Evolutionary conservation across 1,139 yeast genomes (phyloP).

Genomic region (Yamadazyma jaroonii): DNA sequence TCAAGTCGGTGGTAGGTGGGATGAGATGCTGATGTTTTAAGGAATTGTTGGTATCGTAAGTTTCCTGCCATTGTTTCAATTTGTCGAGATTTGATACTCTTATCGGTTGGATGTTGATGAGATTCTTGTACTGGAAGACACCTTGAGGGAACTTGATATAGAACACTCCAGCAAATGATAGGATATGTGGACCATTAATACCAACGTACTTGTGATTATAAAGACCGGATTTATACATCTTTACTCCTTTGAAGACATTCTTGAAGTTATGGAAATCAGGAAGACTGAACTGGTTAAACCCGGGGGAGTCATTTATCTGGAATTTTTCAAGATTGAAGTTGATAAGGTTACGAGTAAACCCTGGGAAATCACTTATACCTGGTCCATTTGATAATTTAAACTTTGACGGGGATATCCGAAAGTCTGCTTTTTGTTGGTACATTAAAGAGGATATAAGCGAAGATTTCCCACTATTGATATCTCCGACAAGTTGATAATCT

Average conservation of each 20-base stretch:
- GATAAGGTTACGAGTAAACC: constrained; percentile 42
- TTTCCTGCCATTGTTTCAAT: constrained; percentile 4
- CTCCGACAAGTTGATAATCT: constrained; percentile 59
- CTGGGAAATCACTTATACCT: constrained; percentile 52
- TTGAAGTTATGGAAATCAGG: constrained; percentile 29
- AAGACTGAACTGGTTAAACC: constrained; percentile 32
- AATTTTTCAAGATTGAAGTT: constrained; percentile 6
- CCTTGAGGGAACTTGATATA: constrained; percentile 37
- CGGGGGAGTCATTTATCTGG: constrained; percentile 55
- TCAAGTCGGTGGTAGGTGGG: constrained; percentile 20
- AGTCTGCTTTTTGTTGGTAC: constrained; percentile 8
- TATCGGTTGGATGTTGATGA: constrained; percentile 28
- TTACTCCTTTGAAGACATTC: constrained; percentile 17
- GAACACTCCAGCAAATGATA: constrained; percentile 61
- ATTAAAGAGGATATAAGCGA: constrained; percentile 41
- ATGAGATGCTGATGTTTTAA: constrained; percentile 8
- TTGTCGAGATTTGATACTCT: constrained; percentile 27
- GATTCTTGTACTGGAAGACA: constrained; percentile 42
- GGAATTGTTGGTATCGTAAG: constrained; percentile 5
- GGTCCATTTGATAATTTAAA: constrained; percentile 30
- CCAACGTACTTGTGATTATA: constrained; percentile 38
- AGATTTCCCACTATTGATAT: constrained; percentile 77
- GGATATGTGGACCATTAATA: constrained; percentile 41
- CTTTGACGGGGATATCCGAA: constrained; percentile 6
- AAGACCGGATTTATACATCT: constrained; percentile 28